Evolutionary conservation across 192 early-diverging fungal genomes (phyloP).

Genomic region (Linnemannia hyalina): DNA sequence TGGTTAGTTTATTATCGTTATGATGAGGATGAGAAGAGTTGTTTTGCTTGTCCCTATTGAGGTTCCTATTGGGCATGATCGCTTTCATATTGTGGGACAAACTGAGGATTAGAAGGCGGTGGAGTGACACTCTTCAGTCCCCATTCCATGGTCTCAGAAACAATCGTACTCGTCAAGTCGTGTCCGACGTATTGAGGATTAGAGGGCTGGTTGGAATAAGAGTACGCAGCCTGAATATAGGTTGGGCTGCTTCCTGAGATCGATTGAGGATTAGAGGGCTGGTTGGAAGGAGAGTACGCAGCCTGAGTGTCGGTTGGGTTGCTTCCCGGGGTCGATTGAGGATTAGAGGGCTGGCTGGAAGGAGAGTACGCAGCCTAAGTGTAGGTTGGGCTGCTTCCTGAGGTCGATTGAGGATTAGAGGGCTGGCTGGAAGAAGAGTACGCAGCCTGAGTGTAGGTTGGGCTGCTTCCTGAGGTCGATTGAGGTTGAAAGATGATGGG

Average conservation of each 20-base stretch:
- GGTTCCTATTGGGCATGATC: slow-evolving; percentile 4
- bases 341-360: too few relatives aligned
- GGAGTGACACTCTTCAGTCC: neutral
- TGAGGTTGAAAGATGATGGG: slow-evolving; percentile 19
- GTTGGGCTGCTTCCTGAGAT: neutral
- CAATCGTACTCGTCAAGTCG: too few relatives aligned
- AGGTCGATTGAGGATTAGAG: too few relatives aligned
- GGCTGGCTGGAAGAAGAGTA: too few relatives aligned
- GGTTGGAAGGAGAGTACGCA: neutral
- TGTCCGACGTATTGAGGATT: slow-evolving; percentile 1
- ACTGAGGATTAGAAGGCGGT: slow-evolving; percentile 20
- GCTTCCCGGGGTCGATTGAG: slow-evolving; percentile 4
- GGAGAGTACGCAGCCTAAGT: neutral
- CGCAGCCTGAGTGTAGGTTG: too few relatives aligned
- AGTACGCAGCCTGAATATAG: slow-evolving; percentile 12
- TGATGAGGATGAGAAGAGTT: neutral
- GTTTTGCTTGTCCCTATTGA: neutral
- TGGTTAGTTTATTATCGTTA: too few relatives aligned
- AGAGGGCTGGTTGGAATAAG: neutral
- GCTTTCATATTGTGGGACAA: slow-evolving; percentile 5
- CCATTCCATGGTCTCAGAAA: too few relatives aligned
- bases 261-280: neutral
- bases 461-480: too few relatives aligned
- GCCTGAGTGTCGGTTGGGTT: slow-evolving; percentile 5
- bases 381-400: neutral